These are phyloP conservation scores for Thalassiosira sp. DNA, from an alignment of 352 stramenopile species.

Conservation along the genomic window DNA sequence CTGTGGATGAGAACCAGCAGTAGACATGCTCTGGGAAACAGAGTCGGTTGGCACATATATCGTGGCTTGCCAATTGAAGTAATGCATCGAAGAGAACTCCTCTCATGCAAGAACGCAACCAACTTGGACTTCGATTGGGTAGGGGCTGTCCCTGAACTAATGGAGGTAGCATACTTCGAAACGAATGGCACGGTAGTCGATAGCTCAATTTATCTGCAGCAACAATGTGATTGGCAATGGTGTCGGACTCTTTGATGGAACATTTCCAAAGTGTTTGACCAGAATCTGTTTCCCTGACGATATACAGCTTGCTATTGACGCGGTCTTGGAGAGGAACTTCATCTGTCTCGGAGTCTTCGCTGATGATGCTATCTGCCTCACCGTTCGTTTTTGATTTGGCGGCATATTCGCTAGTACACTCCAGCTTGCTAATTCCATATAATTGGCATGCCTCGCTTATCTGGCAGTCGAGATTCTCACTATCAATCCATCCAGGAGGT, in stretches of 20 bases:
- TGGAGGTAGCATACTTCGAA: conserved; percentile 23
- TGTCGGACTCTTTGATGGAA: conserved; percentile 15
- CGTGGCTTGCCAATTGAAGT: background rate
- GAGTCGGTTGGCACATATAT: background rate
- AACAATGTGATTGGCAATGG: conserved; percentile 16
- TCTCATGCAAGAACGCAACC: conserved; percentile 18
- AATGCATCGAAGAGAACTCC: conserved; percentile 21
- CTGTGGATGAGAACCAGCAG: conserved; percentile 20
- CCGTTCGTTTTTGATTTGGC: background rate
- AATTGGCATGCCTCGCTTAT: conserved; percentile 10
- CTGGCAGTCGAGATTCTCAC: background rate
- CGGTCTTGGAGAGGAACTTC: conserved; percentile 7
- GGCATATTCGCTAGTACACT: background rate
- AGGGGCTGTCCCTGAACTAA: background rate
- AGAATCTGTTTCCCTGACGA: conserved; percentile 25
- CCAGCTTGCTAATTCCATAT: conserved; percentile 6
- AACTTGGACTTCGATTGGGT: conserved; percentile 13
- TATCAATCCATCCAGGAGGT: background rate
- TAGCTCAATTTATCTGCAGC: background rate
- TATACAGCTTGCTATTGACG: conserved; percentile 27
- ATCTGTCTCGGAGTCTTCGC: conserved; percentile 8
- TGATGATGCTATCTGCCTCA: conserved; percentile 22
- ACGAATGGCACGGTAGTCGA: conserved; percentile 26
- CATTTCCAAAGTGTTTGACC: conserved; percentile 21
- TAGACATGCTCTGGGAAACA: conserved; percentile 28